Evolutionary conservation across 2,329 filamentous ascomycete genomes (phyloP).

Genomic region (Botrytis cinerea): DNA sequence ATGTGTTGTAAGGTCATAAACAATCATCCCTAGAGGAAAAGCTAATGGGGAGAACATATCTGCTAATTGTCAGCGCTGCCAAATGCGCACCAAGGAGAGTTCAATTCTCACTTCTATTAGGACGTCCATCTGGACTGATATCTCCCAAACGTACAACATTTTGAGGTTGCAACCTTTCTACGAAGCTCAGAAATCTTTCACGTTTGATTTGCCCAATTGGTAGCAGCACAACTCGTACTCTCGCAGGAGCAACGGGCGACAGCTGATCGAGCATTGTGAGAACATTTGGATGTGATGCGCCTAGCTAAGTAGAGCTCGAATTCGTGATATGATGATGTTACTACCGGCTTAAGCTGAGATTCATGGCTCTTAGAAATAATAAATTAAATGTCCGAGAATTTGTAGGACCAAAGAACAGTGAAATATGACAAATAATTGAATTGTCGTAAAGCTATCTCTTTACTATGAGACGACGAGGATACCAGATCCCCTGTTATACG

Average conservation of each 20-base stretch:
- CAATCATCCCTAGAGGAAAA: slow-evolving; percentile 80
- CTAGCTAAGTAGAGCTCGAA: slow-evolving; percentile 26
- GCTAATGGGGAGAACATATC: slow-evolving; percentile 92
- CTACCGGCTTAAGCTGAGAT: slow-evolving; percentile 6
- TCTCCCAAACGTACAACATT: slow-evolving; percentile 83
- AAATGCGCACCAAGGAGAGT: slow-evolving; percentile 1
- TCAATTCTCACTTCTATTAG: slow-evolving; percentile 74
- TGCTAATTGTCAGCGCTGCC: slow-evolving; percentile 45
- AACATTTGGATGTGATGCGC: slow-evolving; percentile 47
- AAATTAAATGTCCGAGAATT: slow-evolving; percentile 16
- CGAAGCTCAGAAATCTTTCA: slow-evolving; percentile 76
- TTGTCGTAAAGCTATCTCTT: slow-evolving; percentile 7
- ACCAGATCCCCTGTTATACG: slow-evolving; percentile 25
- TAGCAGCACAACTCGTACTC: slow-evolving; percentile 82
- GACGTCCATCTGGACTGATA: slow-evolving; percentile 79
- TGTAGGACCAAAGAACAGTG: neutral
- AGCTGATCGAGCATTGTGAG: slow-evolving; percentile 84
- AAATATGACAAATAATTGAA: neutral
- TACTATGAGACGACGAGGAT: slow-evolving; percentile 10
- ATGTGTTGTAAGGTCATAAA: slow-evolving; percentile 85
- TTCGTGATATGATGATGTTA: neutral
- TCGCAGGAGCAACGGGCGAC: slow-evolving; percentile 86
- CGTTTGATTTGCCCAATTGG: slow-evolving; percentile 85
- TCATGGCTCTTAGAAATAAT: slow-evolving; percentile 9
- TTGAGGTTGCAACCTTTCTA: slow-evolving; percentile 75